phyloP scores from a whole-genome alignment of 306 rosid genomes.

The Sesbania bispinosa region DNA sequence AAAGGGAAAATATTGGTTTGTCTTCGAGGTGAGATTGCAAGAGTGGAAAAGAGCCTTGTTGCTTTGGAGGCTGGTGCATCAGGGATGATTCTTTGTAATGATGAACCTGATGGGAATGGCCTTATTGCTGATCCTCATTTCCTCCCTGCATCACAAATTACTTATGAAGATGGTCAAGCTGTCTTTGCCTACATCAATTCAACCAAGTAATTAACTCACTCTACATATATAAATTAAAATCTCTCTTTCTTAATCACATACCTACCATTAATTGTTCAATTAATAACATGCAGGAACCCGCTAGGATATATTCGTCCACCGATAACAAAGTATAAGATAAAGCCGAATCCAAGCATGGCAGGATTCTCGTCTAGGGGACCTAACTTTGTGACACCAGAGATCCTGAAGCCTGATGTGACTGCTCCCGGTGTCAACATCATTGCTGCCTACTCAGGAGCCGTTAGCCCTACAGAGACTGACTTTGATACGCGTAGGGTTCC shows the following conservation, averaged over 20 bases:
- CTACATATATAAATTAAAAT: too few relatives aligned
- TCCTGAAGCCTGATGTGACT: slow-evolving; percentile 66
- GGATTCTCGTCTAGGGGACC: slow-evolving; percentile 78
- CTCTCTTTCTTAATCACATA: too few relatives aligned
- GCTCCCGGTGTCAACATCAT: slow-evolving; percentile 73
- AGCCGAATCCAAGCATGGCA: slow-evolving; percentile 71
- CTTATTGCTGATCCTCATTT: slow-evolving; percentile 50
- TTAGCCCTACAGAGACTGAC: slow-evolving; percentile 37
- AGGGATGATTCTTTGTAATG: slow-evolving; percentile 79
- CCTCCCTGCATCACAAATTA: slow-evolving; percentile 54
- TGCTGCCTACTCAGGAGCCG: slow-evolving; percentile 50
- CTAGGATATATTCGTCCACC: slow-evolving; percentile 52
- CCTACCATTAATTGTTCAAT: too few relatives aligned
- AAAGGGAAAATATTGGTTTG: slow-evolving; percentile 65
- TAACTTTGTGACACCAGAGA: slow-evolving; percentile 45
- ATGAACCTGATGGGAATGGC: slow-evolving; percentile 21
- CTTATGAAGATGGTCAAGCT: slow-evolving; percentile 41
- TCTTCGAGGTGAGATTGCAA: slow-evolving; percentile 34
- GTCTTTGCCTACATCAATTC: slow-evolving; percentile 50
- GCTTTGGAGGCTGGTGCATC: slow-evolving; percentile 61
- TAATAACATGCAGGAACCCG: slow-evolving; percentile 66
- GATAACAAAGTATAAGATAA: slow-evolving; percentile 13
- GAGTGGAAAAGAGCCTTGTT: slow-evolving; percentile 51
- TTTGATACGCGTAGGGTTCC: slow-evolving; percentile 50
- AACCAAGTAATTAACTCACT: slow-evolving; percentile 57